Base-by-base conservation (phyloP, 257 asterid genomes). In the Solanum corneliomulleri region DNA sequence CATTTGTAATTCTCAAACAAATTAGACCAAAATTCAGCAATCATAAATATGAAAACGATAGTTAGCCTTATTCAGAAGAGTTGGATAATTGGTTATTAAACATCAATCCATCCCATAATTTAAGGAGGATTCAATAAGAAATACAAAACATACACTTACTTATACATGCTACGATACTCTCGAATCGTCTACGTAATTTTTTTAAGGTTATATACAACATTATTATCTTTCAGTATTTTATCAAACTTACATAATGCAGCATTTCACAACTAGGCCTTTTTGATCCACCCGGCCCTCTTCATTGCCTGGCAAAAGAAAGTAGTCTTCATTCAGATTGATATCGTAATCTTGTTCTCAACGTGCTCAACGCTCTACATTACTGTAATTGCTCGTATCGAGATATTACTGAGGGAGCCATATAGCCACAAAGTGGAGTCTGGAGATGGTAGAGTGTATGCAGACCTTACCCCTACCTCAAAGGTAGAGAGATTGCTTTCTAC, bases 231-330 rank as follows among this genome's bases (percentile, higher is more conserved):
- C 90, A 66, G 81, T 11, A 86, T 66, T 75, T 72, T 58, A 75
- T 33, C 45, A 72, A 56, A 82, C 66, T 90, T 89, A 95, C 88
- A 95, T 94, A 88, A 95, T 93, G 91, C 98, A 92, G 86, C 98
- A 95, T 89, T 93, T 90, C 84, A 93, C 86, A 83, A 92, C 94
- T 39, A 93, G 85, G 83, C 98, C 98, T 87, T 94, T 95, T 60
- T 93, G 97, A 70, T 95, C 96, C 92, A 92, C 93, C 87, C 96
- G 90, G 27, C 92, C 93, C 70, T 93, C 96, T 87, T 95, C 98
- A 68, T 93, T 91, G 82, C 98, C 98, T 95, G 92, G 16, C 25
- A 52, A 78, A 89, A 86, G 27, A 85, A 76, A 56, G 83, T 37
- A 72, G 42, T 47, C 41, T 29, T 80, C 29, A 47, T 45, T 80